Conservation (phyloP, 768 basidiomycete genomes). For the Lentinula aciculospora region DNA sequence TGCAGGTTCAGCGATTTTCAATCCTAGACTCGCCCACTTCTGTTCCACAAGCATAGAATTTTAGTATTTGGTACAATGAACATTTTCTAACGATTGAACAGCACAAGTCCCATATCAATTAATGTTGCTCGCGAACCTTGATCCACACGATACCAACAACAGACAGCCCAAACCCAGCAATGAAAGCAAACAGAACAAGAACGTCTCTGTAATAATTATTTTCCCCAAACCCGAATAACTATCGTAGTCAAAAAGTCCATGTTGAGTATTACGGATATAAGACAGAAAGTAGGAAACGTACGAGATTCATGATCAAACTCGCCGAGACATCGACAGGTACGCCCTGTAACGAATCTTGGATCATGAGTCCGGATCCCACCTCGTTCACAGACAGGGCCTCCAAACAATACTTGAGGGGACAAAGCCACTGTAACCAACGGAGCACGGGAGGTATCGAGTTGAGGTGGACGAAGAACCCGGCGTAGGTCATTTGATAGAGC, state of each 20-base stretch:
- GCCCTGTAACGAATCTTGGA: slow-evolving; percentile 70
- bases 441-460: slow-evolving; percentile 82
- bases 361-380: slow-evolving; percentile 83
- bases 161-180: slow-evolving; percentile 68
- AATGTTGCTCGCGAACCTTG: slow-evolving; percentile 73
- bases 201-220: slow-evolving; percentile 89
- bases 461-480: slow-evolving; percentile 92
- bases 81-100: too few species aligned
- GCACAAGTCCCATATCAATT: neutral
- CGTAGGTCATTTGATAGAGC: slow-evolving; percentile 81
- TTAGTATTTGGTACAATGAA: too few species aligned
- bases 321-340: slow-evolving; percentile 82
- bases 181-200: slow-evolving; percentile 80
- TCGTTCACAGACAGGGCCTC: slow-evolving; percentile 91
- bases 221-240: slow-evolving; percentile 83
- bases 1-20: too few species aligned
- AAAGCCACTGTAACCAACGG: slow-evolving; percentile 91
- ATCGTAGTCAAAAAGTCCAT: neutral
- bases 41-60: too few species aligned
- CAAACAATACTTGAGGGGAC: slow-evolving; percentile 76
- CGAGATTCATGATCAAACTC: slow-evolving; percentile 78
- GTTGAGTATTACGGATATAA: slow-evolving; percentile 1
- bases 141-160: slow-evolving; percentile 78
- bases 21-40: too few species aligned
- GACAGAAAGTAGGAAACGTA: slow-evolving; percentile 27